Conservation (phyloP, 2,329 filamentous ascomycete species). For the Trichoderma simmonsii region DNA sequence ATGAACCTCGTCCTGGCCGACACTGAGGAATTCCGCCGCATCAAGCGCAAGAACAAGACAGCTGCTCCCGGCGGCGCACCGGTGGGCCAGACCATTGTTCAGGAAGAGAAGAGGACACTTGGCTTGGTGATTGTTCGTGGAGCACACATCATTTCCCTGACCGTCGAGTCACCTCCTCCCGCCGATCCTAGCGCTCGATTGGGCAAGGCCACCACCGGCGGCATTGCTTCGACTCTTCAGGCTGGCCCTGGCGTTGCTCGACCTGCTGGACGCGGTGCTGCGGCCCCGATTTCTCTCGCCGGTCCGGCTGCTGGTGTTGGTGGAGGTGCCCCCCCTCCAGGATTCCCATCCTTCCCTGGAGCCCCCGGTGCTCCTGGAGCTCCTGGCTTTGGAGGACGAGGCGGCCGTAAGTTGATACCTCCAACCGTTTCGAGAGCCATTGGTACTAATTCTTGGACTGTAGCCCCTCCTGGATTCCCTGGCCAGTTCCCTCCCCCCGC, state of each 20-base stretch:
- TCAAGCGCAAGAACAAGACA: conserved; percentile 78
- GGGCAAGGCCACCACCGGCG: conserved; percentile 69
- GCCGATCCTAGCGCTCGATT: conserved; percentile 89
- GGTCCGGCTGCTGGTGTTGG: conserved; percentile 86
- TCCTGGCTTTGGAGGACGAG: conserved; percentile 48
- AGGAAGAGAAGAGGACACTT: conserved; percentile 96
- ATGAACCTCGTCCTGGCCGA: conserved; percentile 99
- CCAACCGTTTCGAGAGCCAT: not conserved
- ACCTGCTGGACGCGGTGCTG: conserved; percentile 79
- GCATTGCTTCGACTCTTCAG: conserved; percentile 66
- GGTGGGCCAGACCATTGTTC: conserved; percentile 69
- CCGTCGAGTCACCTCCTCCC: conserved; percentile 92
- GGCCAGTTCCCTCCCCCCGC: conserved; percentile 47
- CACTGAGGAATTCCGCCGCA: conserved; percentile 93
- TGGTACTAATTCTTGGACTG: conserved; percentile 36
- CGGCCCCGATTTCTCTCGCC: conserved; percentile 70
- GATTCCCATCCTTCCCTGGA: conserved; percentile 53
- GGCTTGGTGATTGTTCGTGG: conserved; percentile 93
- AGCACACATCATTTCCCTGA: conserved; percentile 89
- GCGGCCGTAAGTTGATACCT: conserved; percentile 42
- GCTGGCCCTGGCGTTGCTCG: conserved; percentile 87
- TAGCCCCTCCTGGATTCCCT: conserved; percentile 50
- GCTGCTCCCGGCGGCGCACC: conserved; percentile 59
- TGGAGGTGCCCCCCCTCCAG: conserved; percentile 62
- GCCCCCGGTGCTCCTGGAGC: conserved; percentile 48